Evolutionary conservation across 768 basidiomycete species (phyloP).

Genomic region (Lactifluus piperatus): DNA sequence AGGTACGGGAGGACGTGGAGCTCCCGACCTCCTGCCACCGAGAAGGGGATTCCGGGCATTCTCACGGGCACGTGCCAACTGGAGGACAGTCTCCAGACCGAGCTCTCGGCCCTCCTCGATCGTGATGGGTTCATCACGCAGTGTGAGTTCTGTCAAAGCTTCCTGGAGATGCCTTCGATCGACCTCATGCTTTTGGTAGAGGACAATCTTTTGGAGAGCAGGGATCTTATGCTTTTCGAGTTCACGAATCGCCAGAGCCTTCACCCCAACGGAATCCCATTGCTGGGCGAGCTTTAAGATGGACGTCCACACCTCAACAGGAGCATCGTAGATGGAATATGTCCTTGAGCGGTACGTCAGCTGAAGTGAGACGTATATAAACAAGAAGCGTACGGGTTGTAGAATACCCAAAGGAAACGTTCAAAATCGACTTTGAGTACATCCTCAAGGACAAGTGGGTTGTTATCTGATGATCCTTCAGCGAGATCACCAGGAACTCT

Average conservation of each 20-base stretch:
- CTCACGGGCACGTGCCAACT: constrained; percentile 47
- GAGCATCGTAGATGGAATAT: constrained; percentile 49
- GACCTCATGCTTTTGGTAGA: constrained; percentile 47
- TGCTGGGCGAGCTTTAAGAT: constrained; percentile 45
- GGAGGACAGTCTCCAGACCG: constrained; percentile 45
- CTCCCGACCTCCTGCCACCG: neutral
- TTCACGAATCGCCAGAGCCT: constrained; percentile 43
- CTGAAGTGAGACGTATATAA: neutral
- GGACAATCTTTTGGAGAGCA: constrained; percentile 43
- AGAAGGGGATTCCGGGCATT: constrained; percentile 5
- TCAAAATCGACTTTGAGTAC: constrained; percentile 23
- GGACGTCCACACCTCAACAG: constrained; percentile 41
- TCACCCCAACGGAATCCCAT: constrained; percentile 50
- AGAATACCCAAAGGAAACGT: constrained; percentile 27
- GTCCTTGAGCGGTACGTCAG: constrained; percentile 29
- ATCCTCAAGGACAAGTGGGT: constrained; percentile 25
- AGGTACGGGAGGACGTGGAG: neutral
- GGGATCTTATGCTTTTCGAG: constrained; percentile 36
- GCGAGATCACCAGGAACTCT: constrained; percentile 21
- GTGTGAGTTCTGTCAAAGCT: constrained; percentile 43
- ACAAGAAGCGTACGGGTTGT: constrained; percentile 25
- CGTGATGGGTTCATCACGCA: constrained; percentile 41
- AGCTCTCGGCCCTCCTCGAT: constrained; percentile 46
- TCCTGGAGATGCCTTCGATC: constrained; percentile 41
- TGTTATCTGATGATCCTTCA: constrained; percentile 24